Conservation (phyloP, 768 basidiomycete genomes). For the Boletus subparvulus region DNA sequence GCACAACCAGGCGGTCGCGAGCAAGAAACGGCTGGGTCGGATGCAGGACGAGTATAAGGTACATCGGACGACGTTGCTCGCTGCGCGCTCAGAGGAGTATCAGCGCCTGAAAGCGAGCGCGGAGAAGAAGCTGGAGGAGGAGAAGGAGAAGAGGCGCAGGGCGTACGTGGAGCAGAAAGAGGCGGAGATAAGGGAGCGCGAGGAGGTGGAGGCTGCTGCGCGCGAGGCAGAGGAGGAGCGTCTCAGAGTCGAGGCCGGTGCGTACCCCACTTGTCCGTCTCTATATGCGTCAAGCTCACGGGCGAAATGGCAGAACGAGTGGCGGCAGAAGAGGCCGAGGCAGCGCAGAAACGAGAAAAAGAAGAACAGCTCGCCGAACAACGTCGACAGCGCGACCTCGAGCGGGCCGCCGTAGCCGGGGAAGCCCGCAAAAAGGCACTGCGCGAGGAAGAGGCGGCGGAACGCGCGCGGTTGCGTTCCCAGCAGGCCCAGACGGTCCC, state of each 20-base stretch:
- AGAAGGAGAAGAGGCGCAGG: conserved; percentile 72
- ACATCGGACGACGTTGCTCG: conserved; percentile 52
- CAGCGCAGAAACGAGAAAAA: conserved; percentile 54
- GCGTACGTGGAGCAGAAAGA: conserved; percentile 60
- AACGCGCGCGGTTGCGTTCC: conserved; percentile 39
- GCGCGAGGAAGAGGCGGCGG: conserved; percentile 71
- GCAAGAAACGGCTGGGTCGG: conserved; percentile 71
- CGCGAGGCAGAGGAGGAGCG: conserved; percentile 42
- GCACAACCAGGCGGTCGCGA: conserved; percentile 66
- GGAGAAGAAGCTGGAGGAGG: conserved; percentile 71
- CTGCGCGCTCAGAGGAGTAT: conserved; percentile 65
- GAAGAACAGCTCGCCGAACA: conserved; percentile 54
- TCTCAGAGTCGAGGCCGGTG: conserved; percentile 51
- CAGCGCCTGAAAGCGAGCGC: conserved; percentile 53
- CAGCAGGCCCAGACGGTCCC: conserved; percentile 23
- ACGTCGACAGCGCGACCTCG: conserved; percentile 53
- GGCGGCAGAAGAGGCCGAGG: conserved; percentile 60
- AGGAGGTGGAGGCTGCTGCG: conserved; percentile 23
- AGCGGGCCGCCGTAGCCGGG: conserved; percentile 52
- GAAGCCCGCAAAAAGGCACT: conserved; percentile 57
- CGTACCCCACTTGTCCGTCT: conserved; percentile 13
- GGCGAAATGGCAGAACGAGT: conserved; percentile 39
- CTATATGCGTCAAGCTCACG: conserved; percentile 7
- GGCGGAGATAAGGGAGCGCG: conserved; percentile 37
- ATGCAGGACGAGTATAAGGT: conserved; percentile 70